Evolutionary conservation across 2,329 filamentous ascomycete species (phyloP), one percentile per base, ranked within the genome.

Genomic region (Colletotrichum sp.): DNA sequence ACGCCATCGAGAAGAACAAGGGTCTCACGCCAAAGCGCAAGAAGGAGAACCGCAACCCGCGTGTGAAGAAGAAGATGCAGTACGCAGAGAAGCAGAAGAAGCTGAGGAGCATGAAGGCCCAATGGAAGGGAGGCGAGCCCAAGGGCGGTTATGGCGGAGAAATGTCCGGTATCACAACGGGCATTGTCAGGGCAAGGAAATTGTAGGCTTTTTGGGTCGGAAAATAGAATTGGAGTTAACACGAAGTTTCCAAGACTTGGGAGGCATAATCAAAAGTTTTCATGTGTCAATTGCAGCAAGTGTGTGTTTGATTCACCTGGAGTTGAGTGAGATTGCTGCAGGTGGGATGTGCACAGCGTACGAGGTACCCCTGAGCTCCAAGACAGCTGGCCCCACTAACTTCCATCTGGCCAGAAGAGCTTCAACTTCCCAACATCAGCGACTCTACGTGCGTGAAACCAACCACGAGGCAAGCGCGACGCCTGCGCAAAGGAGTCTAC

Each of bases 1-100:
- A 98, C 86, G 92, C 93, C 80, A 99, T 99, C 82, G 92, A 96
- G 87, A 98, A 99, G 92, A 99, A 99, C 87, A 98, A 98, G 90
- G 97, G 97, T 36, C 88, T 99, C 78, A 93, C 95, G 75, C 95
- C 96, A 63, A 94, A 94, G 85, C 90, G 96, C 78, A 98, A 94
- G 90, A 99, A 99, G 92, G 96, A 98, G 80, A 94, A 96, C 75
- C 90, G 96, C 78, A 99, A 99, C 87, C 96, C 97, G 44, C 90
- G 97, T 84, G 96, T 99, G 79, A 99, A 99, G 94, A 99, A 98
- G 94, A 93, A 95, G 86, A 95, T 95, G 92, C 96, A 95, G 92
- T 99, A 92, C 85, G 96, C 98, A 83, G 94, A 96, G 85, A 98
- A 98, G 91, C 94, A 96, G 91, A 99, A 98, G 95, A 98, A 99